Base-by-base conservation (phyloP, 2,329 filamentous ascomycete species). In the Fusarium lyarnte region DNA sequence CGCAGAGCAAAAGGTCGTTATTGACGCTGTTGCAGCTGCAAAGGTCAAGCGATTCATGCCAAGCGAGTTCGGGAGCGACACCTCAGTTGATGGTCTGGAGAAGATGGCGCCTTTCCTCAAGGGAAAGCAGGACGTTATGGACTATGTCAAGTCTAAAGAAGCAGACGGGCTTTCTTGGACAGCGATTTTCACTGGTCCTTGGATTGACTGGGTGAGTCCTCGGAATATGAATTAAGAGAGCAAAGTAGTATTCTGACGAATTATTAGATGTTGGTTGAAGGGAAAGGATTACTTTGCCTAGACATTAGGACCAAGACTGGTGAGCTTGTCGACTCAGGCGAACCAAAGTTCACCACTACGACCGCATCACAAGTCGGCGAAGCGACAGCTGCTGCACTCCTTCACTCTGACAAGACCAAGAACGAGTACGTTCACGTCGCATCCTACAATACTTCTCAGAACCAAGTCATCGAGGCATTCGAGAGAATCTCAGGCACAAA, bases 11-110 rank as follows among this genome's bases (percentile, higher is more conserved):
- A 67, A 49, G 11, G 39, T 17, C 1, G 55, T 67, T 0, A 63
- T 67, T 6, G 65, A 67, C 8, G 65, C 65, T 0, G 65, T 49
- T 10, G 36, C 42, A 13, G 41, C 47, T 31, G 65, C 65, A 7
- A 67, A 63, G 14, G 55, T 68, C 0, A 47, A 68, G 5, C 65
- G 65, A 3, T 67, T 67, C 3, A 67, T 67, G 19, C 65, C 65
- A 1, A 67, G 65, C 9, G 65, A 68, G 3, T 67, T 67, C 5
- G 65, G 65, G 0, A 54, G 63, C 16, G 65, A 67, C 14, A 67
- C 63, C 0, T 67, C 63, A 0, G 17, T 67, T 0, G 47, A 62
- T 0, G 55, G 63, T 0, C 65, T 67, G 0, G 55, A 67, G 2
- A 39, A 29, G 1, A 67, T 68, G 65, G 65, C 65, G 0, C 63